phyloP scores from a whole-genome alignment of 768 basidiomycete genomes.

The Russula brevipes region DNA sequence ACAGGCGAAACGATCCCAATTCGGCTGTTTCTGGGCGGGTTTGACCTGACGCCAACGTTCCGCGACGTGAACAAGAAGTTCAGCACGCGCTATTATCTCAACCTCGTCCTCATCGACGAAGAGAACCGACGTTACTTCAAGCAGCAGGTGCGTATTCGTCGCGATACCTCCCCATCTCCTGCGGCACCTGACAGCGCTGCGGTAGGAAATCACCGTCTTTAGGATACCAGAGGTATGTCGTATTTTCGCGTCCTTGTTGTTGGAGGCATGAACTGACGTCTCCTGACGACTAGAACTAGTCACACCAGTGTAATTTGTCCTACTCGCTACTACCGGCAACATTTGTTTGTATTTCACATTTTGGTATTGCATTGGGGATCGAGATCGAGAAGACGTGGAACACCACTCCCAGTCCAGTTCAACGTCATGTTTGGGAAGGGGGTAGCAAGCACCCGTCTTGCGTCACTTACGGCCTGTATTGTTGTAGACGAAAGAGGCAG shows the following conservation, averaged over 20 bases:
- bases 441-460: too few species aligned
- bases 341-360: too few species aligned
- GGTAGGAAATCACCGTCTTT: constrained; percentile 81
- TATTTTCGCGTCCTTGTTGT: neutral
- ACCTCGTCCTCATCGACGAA: constrained; percentile 95
- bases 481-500: too few species aligned
- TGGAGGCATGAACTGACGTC: too few species aligned
- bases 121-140: constrained; percentile 98
- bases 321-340: too few species aligned
- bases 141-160: constrained; percentile 60
- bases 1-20: constrained; percentile 97
- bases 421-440: too few species aligned
- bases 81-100: constrained; percentile 93
- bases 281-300: too few species aligned
- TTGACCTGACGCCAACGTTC: constrained; percentile 98
- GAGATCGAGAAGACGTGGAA: too few species aligned
- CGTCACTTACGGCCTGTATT: too few species aligned
- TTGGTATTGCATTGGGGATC: too few species aligned
- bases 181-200: neutral
- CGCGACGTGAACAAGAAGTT: constrained; percentile 99
- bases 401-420: too few species aligned
- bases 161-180: neutral
- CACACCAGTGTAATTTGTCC: too few species aligned
- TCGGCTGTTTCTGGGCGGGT: constrained; percentile 93
- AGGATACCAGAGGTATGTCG: constrained; percentile 75